A percentile compares a stretch with the other conserved stretches of the same genome.
Conservation (phyloP, 1,284 basidiomycete species). For the Vanrija pseudolonga region DNA sequence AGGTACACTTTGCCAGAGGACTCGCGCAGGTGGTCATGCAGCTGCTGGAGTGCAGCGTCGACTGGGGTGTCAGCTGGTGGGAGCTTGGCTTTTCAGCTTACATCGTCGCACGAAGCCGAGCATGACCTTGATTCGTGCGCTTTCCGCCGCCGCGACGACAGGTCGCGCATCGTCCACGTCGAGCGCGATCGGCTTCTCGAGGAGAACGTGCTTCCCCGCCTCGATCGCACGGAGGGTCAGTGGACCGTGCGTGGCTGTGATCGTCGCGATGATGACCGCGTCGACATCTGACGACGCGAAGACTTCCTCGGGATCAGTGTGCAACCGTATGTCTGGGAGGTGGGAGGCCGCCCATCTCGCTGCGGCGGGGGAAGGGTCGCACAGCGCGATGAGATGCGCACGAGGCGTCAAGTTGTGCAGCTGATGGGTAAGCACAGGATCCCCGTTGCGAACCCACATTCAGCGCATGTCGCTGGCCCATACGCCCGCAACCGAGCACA, state of each 20-base stretch:
- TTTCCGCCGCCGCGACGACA: slow-evolving; percentile 26
- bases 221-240: slow-evolving; percentile 20
- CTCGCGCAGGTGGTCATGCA: too few species aligned
- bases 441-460: slow-evolving; percentile 8
- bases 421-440: background rate
- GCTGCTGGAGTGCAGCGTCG: slow-evolving; percentile 13
- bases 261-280: slow-evolving; percentile 27
- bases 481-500: slow-evolving; percentile 18
- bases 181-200: slow-evolving; percentile 42
- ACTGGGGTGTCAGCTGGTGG: slow-evolving; percentile 16
- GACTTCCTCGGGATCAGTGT: slow-evolving; percentile 7
- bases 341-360: slow-evolving; percentile 9
- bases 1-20: slow-evolving; percentile 20
- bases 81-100: slow-evolving; percentile 8
- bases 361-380: slow-evolving; percentile 7
- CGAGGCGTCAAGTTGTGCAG: slow-evolving; percentile 19
- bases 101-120: slow-evolving; percentile 36
- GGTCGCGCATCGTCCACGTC: slow-evolving; percentile 22
- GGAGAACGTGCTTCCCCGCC: slow-evolving; percentile 32
- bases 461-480: slow-evolving; percentile 23
- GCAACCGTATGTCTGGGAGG: slow-evolving; percentile 7
- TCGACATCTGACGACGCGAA: slow-evolving; percentile 15
- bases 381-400: slow-evolving; percentile 25
- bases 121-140: slow-evolving; percentile 33
- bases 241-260: slow-evolving; percentile 24